Conservation (phyloP, 1,284 basidiomycete species). For the Hypsizygus ulmarius region DNA sequence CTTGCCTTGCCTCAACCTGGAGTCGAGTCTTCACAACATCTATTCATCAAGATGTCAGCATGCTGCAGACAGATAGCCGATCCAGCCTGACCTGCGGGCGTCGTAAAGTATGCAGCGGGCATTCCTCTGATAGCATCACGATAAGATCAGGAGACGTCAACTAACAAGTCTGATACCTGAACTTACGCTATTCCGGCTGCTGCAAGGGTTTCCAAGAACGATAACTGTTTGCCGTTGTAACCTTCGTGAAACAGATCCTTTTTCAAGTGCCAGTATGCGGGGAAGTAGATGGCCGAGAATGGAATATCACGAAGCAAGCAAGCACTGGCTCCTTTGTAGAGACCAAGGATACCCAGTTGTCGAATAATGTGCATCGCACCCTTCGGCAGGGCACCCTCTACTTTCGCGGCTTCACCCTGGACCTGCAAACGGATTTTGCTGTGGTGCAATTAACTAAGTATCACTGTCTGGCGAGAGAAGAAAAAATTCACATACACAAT, state of each 20-base stretch:
- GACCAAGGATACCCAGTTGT: conserved; percentile 87
- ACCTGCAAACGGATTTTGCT: conserved; percentile 97
- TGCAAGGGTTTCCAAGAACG: conserved; percentile 86
- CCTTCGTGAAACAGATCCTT: conserved; percentile 95
- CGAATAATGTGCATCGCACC: conserved; percentile 93
- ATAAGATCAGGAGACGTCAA: conserved; percentile 24
- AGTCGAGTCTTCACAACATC: conserved; percentile 99
- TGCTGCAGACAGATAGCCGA: conserved; percentile 19
- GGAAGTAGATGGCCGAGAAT: conserved; percentile 85
- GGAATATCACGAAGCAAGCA: conserved; percentile 93
- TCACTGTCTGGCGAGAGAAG: conserved; percentile 9
- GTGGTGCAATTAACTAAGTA: conserved; percentile 7
- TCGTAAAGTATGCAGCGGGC: conserved; percentile 89
- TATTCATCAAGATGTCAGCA: conserved; percentile 29
- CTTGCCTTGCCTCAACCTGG: conserved; percentile 93
- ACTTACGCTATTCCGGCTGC: conserved; percentile 82
- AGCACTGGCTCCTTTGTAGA: conserved; percentile 90
- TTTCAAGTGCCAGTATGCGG: conserved; percentile 83
- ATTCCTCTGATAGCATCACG: conserved; percentile 67
- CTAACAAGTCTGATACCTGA: conserved; percentile 18
- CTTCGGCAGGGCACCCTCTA: conserved; percentile 73
- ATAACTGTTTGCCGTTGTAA: conserved; percentile 90
- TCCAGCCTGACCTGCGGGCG: conserved; percentile 64
- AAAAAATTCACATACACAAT: conserved; percentile 70
- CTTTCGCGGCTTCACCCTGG: conserved; percentile 91